These are phyloP conservation scores for Leishmania lainsoni DNA, from an alignment of 208 protist species.

Conservation along the genomic window DNA sequence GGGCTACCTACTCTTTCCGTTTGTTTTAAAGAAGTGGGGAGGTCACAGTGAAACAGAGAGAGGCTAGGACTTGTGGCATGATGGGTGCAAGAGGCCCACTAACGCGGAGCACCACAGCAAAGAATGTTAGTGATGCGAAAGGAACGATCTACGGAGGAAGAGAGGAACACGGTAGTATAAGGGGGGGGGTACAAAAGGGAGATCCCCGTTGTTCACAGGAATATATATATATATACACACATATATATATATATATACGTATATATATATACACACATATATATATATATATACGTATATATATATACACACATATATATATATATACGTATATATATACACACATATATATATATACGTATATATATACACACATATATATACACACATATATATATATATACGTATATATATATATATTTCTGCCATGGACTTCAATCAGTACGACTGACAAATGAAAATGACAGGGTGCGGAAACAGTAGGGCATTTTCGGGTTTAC, in stretches of 20 bases:
- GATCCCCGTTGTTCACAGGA: not conserved
- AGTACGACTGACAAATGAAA: not conserved
- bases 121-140: not conserved
- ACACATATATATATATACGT: not conserved
- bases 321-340: not conserved
- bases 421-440: not conserved
- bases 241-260: not conserved
- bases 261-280: no score
- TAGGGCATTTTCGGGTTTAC: not conserved
- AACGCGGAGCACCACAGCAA: not conserved
- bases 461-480: not conserved
- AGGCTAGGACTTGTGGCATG: not conserved
- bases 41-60: not conserved
- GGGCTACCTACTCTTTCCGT: not conserved
- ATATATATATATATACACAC: not conserved
- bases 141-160: not conserved
- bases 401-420: not conserved
- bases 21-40: not conserved
- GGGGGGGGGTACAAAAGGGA: not conserved
- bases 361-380: not conserved
- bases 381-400: not conserved
- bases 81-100: not conserved
- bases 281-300: not conserved
- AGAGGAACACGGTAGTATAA: no score
- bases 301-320: not conserved